phyloP scores from a whole-genome alignment of 1,139 yeast species.

The Scheffersomyces segobiensis region DNA sequence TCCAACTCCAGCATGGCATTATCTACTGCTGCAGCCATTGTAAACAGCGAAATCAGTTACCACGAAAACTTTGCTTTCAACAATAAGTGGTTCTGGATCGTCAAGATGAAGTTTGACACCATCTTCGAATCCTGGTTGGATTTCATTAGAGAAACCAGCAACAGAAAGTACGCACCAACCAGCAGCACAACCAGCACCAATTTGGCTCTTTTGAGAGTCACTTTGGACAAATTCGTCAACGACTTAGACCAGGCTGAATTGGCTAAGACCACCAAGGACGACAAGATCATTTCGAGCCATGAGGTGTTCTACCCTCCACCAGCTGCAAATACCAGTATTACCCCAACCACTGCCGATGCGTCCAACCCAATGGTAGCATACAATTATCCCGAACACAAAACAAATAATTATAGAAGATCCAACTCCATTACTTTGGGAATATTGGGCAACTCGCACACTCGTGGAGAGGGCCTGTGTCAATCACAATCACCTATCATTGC shows the following conservation, averaged over 20 bases:
- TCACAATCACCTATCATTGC: neutral
- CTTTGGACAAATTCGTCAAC: slow-evolving; percentile 16
- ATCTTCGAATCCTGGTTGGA: slow-evolving; percentile 30
- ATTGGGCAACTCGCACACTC: slow-evolving; percentile 5
- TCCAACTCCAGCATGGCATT: neutral
- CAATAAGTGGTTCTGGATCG: slow-evolving; percentile 28
- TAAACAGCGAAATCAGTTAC: slow-evolving; percentile 1
- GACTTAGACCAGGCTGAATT: slow-evolving; percentile 16
- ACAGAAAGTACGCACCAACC: neutral
- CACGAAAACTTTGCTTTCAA: slow-evolving; percentile 23
- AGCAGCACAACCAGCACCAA: slow-evolving; percentile 12
- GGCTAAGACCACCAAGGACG: slow-evolving; percentile 7
- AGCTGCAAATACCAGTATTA: neutral
- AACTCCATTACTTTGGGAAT: slow-evolving; percentile 13
- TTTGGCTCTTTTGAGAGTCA: slow-evolving; percentile 14
- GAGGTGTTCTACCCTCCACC: neutral
- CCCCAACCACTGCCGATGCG: neutral
- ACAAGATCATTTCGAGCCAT: slow-evolving; percentile 1
- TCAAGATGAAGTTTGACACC: slow-evolving; percentile 24
- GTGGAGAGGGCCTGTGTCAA: neutral
- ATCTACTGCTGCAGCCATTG: slow-evolving; percentile 1
- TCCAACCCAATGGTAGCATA: slow-evolving; percentile 4
- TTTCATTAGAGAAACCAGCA: slow-evolving; percentile 11
- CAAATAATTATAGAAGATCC: slow-evolving; percentile 9
- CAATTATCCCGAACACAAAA: slow-evolving; percentile 2